Conservation (phyloP, 1,284 basidiomycete species). For the Apiotrichum veenhuisii region DNA sequence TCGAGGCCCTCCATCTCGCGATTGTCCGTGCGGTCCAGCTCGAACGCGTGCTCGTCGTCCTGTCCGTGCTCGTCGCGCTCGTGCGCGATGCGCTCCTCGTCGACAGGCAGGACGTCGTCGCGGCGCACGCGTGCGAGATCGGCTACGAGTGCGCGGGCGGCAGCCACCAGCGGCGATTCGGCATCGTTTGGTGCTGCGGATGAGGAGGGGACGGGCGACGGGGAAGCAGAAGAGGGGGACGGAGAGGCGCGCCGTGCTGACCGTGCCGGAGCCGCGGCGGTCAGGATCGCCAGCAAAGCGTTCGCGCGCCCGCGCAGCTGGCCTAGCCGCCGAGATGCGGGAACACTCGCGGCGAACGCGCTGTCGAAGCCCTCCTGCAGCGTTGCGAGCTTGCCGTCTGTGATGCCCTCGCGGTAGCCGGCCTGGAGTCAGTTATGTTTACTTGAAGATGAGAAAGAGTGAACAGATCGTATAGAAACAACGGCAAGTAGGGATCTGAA, state of each 20-base stretch:
- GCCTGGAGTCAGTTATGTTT: conserved; percentile 51
- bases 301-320: conserved; percentile 50
- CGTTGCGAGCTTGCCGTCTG: conserved; percentile 53
- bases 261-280: conserved; percentile 4
- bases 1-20: conserved; percentile 54
- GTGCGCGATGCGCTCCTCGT: conserved; percentile 43
- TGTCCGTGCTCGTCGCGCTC: conserved; percentile 26
- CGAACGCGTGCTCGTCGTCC: background rate
- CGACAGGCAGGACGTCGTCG: conserved; percentile 38
- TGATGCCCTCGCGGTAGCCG: conserved; percentile 58
- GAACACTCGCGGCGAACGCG: conserved; percentile 51
- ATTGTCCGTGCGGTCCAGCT: conserved; percentile 21
- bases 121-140: conserved; percentile 31
- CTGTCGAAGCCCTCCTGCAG: conserved; percentile 56
- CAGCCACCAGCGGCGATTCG: conserved; percentile 61
- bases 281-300: conserved; percentile 36
- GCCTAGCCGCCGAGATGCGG: conserved; percentile 50
- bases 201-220: background rate
- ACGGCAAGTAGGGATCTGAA: too few relatives aligned
- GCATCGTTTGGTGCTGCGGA: too few relatives aligned
- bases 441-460: too few relatives aligned
- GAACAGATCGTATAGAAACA: too few relatives aligned
- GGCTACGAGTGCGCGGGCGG: conserved; percentile 57
- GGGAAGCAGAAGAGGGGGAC: conserved; percentile 1
- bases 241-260: background rate